phyloP scores from a whole-genome alignment of 2,329 filamentous ascomycete species.

The Cercospora sp. region DNA sequence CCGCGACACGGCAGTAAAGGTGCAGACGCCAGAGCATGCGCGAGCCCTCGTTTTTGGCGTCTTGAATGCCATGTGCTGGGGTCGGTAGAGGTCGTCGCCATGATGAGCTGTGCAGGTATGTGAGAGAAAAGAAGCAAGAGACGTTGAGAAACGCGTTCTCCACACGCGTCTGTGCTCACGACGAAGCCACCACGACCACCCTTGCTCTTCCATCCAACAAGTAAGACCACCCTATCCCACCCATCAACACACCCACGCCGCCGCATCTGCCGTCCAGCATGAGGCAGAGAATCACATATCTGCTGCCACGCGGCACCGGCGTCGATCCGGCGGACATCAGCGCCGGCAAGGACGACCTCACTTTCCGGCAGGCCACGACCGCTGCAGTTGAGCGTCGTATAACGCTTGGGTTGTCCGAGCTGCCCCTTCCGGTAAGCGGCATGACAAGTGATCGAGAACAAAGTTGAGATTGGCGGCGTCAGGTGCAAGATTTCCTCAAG shows the following conservation, averaged over 20 bases:
- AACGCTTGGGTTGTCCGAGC: slow-evolving; percentile 71
- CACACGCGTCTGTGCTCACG: not conserved
- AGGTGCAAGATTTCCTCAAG: slow-evolving; percentile 63
- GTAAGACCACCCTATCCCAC: not conserved
- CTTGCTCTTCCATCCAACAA: not conserved
- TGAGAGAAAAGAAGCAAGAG: not conserved
- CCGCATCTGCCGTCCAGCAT: slow-evolving; percentile 47
- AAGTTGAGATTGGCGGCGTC: slow-evolving; percentile 18
- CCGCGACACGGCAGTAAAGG: not conserved
- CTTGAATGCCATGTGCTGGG: not conserved
- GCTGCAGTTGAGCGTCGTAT: slow-evolving; percentile 77
- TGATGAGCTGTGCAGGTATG: not conserved
- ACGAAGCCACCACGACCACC: not conserved
- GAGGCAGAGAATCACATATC: slow-evolving; percentile 75
- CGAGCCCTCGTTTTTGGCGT: not conserved
- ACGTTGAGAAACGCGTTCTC: not conserved
- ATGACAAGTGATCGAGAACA: not conserved
- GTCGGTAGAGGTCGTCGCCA: not conserved
- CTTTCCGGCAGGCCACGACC: slow-evolving; percentile 57
- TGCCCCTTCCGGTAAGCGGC: slow-evolving; percentile 62
- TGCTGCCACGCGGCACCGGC: slow-evolving; percentile 63
- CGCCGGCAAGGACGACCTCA: slow-evolving; percentile 56
- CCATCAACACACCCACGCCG: not conserved
- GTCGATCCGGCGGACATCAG: slow-evolving; percentile 65
- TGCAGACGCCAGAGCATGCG: not conserved